phyloP scores from a whole-genome alignment of 2,329 filamentous ascomycete species.

The Trichoderma pleuroti region DNA sequence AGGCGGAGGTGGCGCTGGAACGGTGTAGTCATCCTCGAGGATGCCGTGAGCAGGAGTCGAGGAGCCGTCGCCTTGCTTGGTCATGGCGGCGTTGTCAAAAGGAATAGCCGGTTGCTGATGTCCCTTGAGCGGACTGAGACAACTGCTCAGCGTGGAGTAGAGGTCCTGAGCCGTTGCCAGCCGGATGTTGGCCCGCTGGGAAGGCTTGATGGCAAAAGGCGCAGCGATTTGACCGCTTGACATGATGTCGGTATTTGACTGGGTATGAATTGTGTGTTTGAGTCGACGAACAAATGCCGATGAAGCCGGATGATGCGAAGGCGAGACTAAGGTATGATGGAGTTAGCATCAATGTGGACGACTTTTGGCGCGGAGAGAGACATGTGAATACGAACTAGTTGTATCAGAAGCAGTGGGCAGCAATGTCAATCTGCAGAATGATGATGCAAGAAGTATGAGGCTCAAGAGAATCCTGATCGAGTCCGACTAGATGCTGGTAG shows the following conservation, averaged over 20 bases:
- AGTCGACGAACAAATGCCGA: not conserved
- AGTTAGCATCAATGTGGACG: not conserved
- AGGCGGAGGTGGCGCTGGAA: conserved; percentile 62
- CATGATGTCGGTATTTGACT: conserved; percentile 29
- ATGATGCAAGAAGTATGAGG: not conserved
- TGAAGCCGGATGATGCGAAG: not conserved
- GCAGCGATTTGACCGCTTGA: conserved; percentile 38
- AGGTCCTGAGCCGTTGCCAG: conserved; percentile 45
- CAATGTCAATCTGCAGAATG: not conserved
- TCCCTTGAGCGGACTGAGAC: conserved; percentile 7
- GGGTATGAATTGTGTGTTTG: not conserved
- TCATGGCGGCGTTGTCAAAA: conserved; percentile 43
- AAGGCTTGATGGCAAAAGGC: conserved; percentile 46
- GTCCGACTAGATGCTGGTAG: not conserved
- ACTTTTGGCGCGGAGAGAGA: not conserved
- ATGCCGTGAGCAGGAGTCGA: conserved; percentile 49
- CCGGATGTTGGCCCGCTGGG: conserved; percentile 43
- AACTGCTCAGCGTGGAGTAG: conserved; percentile 47
- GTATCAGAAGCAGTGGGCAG: not conserved
- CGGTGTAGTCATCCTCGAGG: conserved; percentile 57
- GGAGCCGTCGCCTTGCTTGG: conserved; percentile 40
- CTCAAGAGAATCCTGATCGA: not conserved
- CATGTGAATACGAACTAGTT: not conserved
- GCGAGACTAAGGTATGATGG: not conserved
- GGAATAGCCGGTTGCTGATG: conserved; percentile 6